Percentiles rank a stretch among this genome's conserved stretches.
phyloP scores from a whole-genome alignment of 352 stramenopile genomes.

The Phytophthora hybrid region DNA sequence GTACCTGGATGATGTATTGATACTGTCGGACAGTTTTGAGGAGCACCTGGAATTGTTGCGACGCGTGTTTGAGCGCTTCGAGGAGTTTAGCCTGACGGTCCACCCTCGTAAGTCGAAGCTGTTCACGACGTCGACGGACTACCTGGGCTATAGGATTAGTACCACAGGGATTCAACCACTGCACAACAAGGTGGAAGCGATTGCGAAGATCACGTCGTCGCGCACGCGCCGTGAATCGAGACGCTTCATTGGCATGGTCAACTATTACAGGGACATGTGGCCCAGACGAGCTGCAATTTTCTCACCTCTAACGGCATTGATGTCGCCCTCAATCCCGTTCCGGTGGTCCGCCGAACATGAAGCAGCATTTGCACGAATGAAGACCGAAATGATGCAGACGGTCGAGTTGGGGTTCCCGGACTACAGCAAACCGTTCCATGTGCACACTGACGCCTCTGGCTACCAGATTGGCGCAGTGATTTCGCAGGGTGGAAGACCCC shows the following conservation, averaged over 20 bases:
- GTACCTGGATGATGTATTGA: background rate
- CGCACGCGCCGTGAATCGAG: background rate
- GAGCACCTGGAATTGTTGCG: background rate
- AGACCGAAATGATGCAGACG: background rate
- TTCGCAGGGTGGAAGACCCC: background rate
- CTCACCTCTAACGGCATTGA: background rate
- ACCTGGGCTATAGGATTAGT: background rate
- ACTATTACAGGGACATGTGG: background rate
- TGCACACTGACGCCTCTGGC: background rate
- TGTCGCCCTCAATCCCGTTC: background rate
- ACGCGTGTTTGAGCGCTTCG: background rate
- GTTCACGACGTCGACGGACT: background rate
- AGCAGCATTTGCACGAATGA: background rate
- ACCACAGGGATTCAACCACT: background rate
- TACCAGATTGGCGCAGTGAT: background rate
- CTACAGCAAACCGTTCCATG: background rate
- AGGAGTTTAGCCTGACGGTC: background rate
- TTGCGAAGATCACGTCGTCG: background rate
- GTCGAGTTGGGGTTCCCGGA: background rate
- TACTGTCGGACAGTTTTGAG: background rate
- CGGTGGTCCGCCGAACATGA: background rate
- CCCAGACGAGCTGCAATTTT: background rate
- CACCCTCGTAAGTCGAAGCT: background rate
- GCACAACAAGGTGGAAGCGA: background rate
- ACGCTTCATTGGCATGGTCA: background rate